phyloP scores from a whole-genome alignment of 2,329 filamentous ascomycete genomes.

The Periconia sp. region DNA sequence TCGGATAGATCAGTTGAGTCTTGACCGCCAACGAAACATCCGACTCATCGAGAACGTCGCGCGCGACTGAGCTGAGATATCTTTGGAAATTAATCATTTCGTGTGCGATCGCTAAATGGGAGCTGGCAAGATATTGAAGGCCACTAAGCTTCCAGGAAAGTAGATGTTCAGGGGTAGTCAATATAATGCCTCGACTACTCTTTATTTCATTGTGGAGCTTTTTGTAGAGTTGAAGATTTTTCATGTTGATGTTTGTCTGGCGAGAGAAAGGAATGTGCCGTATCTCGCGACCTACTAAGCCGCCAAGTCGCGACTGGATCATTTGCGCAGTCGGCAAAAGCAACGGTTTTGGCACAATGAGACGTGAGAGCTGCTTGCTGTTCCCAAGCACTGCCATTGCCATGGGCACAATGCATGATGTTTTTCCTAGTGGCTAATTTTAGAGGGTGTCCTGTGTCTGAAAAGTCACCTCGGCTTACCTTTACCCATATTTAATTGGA shows the following conservation, averaged over 20 bases:
- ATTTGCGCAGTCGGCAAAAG: constrained; percentile 61
- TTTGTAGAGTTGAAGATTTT: constrained; percentile 36
- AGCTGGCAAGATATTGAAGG: constrained; percentile 58
- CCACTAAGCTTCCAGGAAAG: constrained; percentile 67
- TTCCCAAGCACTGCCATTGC: constrained; percentile 52
- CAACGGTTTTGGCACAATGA: constrained; percentile 60
- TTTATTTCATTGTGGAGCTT: constrained; percentile 48
- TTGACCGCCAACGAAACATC: constrained; percentile 47
- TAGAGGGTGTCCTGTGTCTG: too few species aligned
- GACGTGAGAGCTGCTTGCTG: constrained; percentile 50
- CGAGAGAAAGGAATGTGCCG: constrained; percentile 62
- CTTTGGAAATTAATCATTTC: constrained; percentile 55
- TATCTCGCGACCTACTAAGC: constrained; percentile 56
- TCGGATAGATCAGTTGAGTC: constrained; percentile 50
- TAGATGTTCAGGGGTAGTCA: constrained; percentile 65
- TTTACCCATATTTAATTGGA: constrained; percentile 70
- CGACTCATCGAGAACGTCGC: constrained; percentile 68
- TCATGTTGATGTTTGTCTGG: constrained; percentile 42
- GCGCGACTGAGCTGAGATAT: constrained; percentile 52
- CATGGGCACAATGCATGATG: constrained; percentile 65
- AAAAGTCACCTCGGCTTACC: too few species aligned
- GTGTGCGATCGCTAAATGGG: constrained; percentile 43
- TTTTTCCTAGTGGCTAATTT: too few species aligned
- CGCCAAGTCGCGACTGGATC: constrained; percentile 58
- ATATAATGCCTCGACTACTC: constrained; percentile 54